Base-by-base conservation (phyloP, 441 rosid species). In the Populus trichocarpa region DNA sequence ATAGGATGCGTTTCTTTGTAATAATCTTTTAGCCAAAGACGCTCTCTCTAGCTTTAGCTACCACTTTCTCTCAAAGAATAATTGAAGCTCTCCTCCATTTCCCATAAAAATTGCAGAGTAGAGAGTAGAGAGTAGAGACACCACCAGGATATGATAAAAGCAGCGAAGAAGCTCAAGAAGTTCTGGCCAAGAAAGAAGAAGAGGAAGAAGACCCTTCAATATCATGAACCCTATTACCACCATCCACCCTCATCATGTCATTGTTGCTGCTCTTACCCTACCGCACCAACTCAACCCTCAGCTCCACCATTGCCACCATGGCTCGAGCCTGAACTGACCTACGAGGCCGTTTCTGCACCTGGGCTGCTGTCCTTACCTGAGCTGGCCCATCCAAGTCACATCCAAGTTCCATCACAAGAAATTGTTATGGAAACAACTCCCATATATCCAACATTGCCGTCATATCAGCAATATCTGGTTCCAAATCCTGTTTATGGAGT, bases 221-320 rank as follows among this genome's bases (percentile, higher is more conserved):
- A 66, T 12, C 78, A 67, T 13, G 67, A 72, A 14, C 12, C 67
- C 33, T 66, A 42, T 61, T 57, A 72, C 40, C 32, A 36, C 25
- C 70, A 42, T 12, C 69, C 76, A 5, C 83, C 50, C 10, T 30
- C 32, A 30, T 14, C 79, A 5, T 76, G 40, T 57, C 84, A 79
- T 32, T 73, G 70, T 18, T 84, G 84, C 80, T 86, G 76, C 74
- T 82, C 77, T 26, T 64, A 68, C 74, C 57, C 71, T 11, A 3
- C 66, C 4, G 20, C 80, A 40, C 6, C 82, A 1, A 5, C 80
- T 72, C 89, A 82, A 84, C 97, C 94, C 26, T 88, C 94, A 3
- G 96, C 96, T n/a, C 96, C 96, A n/a, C 91, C 90, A 8, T 72
- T 88, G 42, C 85, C 93, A 1, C 85, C 91, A 7, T 88, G 96